phyloP scores from a whole-genome alignment of 164 flowering plant genomes.

The Umbilicus rupestris region DNA sequence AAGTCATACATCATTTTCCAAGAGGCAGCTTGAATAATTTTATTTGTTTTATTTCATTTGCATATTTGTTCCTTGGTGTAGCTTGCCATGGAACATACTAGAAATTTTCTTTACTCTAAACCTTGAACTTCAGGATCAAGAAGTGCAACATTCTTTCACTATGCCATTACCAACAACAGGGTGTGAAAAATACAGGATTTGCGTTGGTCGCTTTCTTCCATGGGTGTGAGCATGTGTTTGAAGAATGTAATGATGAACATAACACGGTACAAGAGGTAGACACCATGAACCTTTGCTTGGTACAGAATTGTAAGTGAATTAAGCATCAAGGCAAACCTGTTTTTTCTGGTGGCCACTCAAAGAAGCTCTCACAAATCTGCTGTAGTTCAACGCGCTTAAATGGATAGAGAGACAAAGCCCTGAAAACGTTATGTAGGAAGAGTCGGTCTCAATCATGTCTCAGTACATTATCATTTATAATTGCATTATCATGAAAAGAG shows the following conservation, averaged over 20 bases:
- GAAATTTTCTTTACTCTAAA: background rate
- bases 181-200: background rate
- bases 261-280: background rate
- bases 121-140: background rate
- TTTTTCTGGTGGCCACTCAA: conserved; percentile 80
- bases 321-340: conserved; percentile 41
- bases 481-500: too few species aligned
- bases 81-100: background rate
- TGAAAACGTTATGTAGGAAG: conserved; percentile 15
- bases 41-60: background rate
- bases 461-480: too few species aligned
- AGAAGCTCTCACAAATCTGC: conserved; percentile 47
- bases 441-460: background rate
- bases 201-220: background rate
- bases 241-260: background rate
- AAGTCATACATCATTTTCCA: background rate
- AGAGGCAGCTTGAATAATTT: background rate
- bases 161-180: background rate
- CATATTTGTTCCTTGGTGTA: background rate
- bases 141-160: background rate
- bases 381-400: conserved; percentile 54
- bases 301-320: background rate
- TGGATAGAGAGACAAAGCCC: conserved; percentile 51
- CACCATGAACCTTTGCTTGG: background rate
- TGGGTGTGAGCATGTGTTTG: background rate